phyloP scores from a whole-genome alignment of 2,329 filamentous ascomycete species.

The Chlorencoelia australis region DNA sequence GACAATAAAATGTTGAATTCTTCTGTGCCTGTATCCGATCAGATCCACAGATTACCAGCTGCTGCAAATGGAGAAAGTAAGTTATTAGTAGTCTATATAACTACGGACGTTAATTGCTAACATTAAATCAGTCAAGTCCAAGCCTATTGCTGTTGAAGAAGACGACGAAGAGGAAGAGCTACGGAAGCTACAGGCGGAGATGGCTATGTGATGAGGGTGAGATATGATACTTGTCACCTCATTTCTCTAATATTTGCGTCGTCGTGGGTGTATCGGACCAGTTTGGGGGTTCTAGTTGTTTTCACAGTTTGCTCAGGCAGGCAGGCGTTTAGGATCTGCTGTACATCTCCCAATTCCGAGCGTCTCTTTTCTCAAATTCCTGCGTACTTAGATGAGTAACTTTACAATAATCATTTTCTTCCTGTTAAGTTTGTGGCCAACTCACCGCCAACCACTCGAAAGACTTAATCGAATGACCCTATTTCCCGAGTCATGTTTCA shows the following conservation, averaged over 20 bases:
- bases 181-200: slow-evolving; percentile 86
- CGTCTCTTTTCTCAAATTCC: slow-evolving; percentile 10
- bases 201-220: slow-evolving; percentile 67
- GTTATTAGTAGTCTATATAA: slow-evolving; percentile 29
- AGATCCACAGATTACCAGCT: slow-evolving; percentile 65
- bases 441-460: too few species aligned
- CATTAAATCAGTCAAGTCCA: slow-evolving; percentile 37
- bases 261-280: slow-evolving; percentile 17
- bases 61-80: slow-evolving; percentile 67
- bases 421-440: too few species aligned
- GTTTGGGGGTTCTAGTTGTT: slow-evolving; percentile 19
- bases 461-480: too few species aligned
- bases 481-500: too few species aligned
- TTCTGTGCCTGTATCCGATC: slow-evolving; percentile 69
- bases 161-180: slow-evolving; percentile 96
- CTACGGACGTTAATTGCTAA: slow-evolving; percentile 8
- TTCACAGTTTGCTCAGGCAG: slow-evolving; percentile 12
- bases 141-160: slow-evolving; percentile 49
- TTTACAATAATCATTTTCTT: slow-evolving; percentile 8
- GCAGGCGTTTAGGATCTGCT: slow-evolving; percentile 23
- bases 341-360: slow-evolving; percentile 17
- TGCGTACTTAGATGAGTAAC: slow-evolving; percentile 5
- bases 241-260: slow-evolving; percentile 13
- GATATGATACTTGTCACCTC: slow-evolving; percentile 8
- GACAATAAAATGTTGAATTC: slow-evolving; percentile 92